Evolutionary conservation across 495 filamentous ascomycete species (phyloP).

Genomic region (Aspergillus kassunensis): DNA sequence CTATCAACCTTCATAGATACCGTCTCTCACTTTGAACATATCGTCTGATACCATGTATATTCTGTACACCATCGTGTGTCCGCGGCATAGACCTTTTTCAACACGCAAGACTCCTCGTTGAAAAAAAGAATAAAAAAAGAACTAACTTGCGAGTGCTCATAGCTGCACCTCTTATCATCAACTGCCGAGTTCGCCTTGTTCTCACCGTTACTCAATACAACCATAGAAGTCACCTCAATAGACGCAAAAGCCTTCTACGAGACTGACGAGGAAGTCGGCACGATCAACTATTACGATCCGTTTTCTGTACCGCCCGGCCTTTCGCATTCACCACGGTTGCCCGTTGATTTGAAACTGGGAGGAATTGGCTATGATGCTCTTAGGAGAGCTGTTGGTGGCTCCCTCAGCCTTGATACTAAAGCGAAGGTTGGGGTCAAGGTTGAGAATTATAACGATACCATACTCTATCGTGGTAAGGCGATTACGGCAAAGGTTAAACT

Average conservation of each 20-base stretch:
- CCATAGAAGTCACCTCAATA: conserved; percentile 68
- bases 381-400: conserved; percentile 77
- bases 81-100: not conserved
- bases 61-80: not conserved
- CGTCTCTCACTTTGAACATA: conserved; percentile 15
- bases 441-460: conserved; percentile 62
- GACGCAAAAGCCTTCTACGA: conserved; percentile 85
- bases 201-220: conserved; percentile 70
- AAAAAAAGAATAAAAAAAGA: conserved; percentile 2
- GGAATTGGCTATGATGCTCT: conserved; percentile 80
- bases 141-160: conserved; percentile 17
- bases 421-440: conserved; percentile 68
- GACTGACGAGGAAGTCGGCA: conserved; percentile 68
- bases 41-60: conserved; percentile 8
- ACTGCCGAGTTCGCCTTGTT: conserved; percentile 79
- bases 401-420: conserved; percentile 70
- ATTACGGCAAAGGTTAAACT: conserved; percentile 71
- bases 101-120: not conserved
- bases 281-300: conserved; percentile 66
- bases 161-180: conserved; percentile 78
- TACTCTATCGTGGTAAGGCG: conserved; percentile 67
- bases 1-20: conserved; percentile 22
- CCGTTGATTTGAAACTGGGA: conserved; percentile 72
- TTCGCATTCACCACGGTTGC: conserved; percentile 66
- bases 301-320: conserved; percentile 76